Conservation (phyloP, 352 stramenopile species). For the Stephanocyclus meneghinianus region DNA sequence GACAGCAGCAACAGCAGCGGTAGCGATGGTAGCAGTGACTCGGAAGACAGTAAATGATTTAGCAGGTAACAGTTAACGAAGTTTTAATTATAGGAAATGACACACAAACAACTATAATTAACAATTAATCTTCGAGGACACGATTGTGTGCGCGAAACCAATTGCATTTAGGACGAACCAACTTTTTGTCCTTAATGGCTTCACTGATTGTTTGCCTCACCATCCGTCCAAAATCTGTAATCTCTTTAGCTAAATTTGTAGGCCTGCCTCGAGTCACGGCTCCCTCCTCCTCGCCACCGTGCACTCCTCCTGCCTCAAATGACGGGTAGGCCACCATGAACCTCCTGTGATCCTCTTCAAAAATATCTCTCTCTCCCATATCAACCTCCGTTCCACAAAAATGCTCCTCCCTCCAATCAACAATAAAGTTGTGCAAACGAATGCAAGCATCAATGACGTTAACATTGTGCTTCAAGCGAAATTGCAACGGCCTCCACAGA, state of each 20-base stretch:
- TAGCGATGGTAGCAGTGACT: too few relatives aligned
- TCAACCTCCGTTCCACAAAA: too few relatives aligned
- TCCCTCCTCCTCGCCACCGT: not conserved
- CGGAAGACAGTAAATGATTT: too few relatives aligned
- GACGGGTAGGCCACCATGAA: too few relatives aligned
- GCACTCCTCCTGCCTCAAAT: not conserved
- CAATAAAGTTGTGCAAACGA: conserved; percentile 42
- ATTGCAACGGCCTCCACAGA: conserved; percentile 24
- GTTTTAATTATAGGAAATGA: too few relatives aligned
- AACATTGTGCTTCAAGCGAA: conserved; percentile 20
- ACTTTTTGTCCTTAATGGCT: not conserved
- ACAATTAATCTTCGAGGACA: not conserved
- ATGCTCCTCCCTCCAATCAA: conserved; percentile 5
- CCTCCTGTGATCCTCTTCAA: too few relatives aligned
- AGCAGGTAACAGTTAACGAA: too few relatives aligned
- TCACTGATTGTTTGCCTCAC: not conserved
- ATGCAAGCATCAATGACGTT: conserved; percentile 41
- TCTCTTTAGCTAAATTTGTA: not conserved
- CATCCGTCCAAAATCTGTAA: not conserved
- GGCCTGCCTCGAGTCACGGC: not conserved
- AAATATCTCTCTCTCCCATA: too few relatives aligned
- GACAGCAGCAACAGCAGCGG: too few relatives aligned
- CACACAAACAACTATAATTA: too few relatives aligned
- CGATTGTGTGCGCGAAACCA: not conserved
- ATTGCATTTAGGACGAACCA: not conserved